Base-by-base conservation (phyloP, 179 eudicot genomes). In the Heliamphora pulchella region DNA sequence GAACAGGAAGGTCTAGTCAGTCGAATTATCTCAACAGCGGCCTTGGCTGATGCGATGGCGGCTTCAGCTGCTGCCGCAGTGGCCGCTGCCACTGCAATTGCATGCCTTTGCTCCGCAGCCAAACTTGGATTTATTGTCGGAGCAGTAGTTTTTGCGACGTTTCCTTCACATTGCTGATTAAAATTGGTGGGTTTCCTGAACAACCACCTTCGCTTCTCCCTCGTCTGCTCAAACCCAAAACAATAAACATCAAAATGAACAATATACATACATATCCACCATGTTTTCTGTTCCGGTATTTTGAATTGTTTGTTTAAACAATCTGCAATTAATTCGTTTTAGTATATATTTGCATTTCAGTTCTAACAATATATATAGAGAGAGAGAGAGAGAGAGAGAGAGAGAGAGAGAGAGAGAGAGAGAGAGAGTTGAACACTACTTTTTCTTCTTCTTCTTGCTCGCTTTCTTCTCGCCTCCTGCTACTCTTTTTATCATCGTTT, bases 181-280 rank as follows among this genome's bases (percentile, higher is more conserved):
- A 77, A 83, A 43, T 86, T 89, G 13, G 88, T 39, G 17, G 82
- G 74, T 81, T 85, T 95, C 84, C 87, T 89, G 86, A 95, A 93
- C 80, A 93, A 83, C 98, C 98, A 95, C 82, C 97, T 91, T 67
- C 90, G 84, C 76, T 86, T 95, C 63, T 91, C 97, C 76, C 84
- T 89, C 80, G 90, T 90, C 93, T 94, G 85, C 78, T 70, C 1
- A 67, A 71, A 51, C 20, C 54, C 41, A 70, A 67, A 70, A 44
- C 5, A 51, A 79, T 51, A 53, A 9, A 61, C 9, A 18, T 8
- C 17, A 1, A 5, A 51, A 18, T 22, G 43, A 57, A 4, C 46
- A 31, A 54, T 31, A 39, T 31, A 22, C 6, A 20, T 15, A 70
- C n/a, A n/a, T n/a, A n/a, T n/a, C n/a, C n/a, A n/a, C n/a, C n/a